Base-by-base conservation (phyloP, 495 filamentous ascomycete genomes). In the Hypomontagnella monticulosa region DNA sequence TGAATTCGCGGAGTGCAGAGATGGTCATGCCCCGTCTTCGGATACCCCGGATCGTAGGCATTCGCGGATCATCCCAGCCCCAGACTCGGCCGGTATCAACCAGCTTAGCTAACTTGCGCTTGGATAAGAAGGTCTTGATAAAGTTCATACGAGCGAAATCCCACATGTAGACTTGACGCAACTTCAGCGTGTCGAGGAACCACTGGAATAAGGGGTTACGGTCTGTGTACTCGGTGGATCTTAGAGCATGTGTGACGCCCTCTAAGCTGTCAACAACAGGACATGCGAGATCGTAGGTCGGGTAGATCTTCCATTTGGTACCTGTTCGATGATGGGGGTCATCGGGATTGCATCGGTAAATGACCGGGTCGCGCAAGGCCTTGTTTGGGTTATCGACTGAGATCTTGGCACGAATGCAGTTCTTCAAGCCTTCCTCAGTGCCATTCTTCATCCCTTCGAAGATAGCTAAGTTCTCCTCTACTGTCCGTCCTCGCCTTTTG, bases 61-160 rank as follows among this genome's bases (percentile, higher is more conserved):
- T 93, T n/a, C 93, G 86, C 16, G 93, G 93, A 69, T 97, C 93
- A 63, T 96, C 92, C 93, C 93, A 97, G 63, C 93, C 93, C 86
- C 89, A 91, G 63, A 98, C 95, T 51, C 84, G 81, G 38, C 93
- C 93, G 50, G 85, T 78, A 46, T 97, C 90, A 38, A 99, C 95
- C 37, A 97, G 84, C 81, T 94, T 96, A 27, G 93, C 92, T 18
- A 99, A 85, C 81, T 99, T 98, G 41, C 95, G 89, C 83, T 98
- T 99, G 15, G 91, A 95, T 1, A 97, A 84, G 58, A 97, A 83
- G 0, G 93, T 97, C 20, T 88, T 85, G 73, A 97, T 86, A 72
- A 98, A 97, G 84, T 97, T 97, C 85, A 98, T 92, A 69, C 95
- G 89, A 37, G 94, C 87, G 79, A 98, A 99, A 76, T 97, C 93